Percentiles rank a stretch among this genome's conserved stretches.
Evolutionary conservation across 1,284 basidiomycete species (phyloP).

Genomic region (Microbotryum saponariae): DNA sequence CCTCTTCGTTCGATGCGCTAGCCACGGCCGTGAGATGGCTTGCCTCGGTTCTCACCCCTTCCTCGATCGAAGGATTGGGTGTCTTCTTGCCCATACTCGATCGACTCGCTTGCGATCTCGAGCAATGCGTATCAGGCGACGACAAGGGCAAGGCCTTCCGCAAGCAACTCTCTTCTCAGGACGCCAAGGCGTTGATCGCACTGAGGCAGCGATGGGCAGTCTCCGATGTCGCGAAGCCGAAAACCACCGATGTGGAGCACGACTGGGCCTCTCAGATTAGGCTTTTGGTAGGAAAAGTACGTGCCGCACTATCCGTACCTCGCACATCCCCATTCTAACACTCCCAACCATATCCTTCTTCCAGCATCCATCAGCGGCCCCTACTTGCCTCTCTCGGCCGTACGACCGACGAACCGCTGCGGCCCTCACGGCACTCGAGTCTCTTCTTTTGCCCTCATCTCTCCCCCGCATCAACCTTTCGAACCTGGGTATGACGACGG

Average conservation of each 20-base stretch:
- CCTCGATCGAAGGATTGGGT: neutral
- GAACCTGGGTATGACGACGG: neutral
- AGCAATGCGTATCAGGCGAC: neutral
- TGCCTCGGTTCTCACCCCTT: neutral
- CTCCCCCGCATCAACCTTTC: neutral
- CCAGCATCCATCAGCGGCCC: too few species aligned
- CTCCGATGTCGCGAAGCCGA: neutral
- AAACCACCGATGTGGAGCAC: neutral
- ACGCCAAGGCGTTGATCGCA: constrained; percentile 1
- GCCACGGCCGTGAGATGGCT: neutral
- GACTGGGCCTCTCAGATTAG: neutral
- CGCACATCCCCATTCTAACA: too few species aligned
- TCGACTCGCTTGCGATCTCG: neutral
- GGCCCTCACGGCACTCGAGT: neutral
- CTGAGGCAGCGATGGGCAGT: constrained; percentile 1
- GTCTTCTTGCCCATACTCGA: neutral
- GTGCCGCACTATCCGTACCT: neutral
- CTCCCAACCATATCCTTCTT: too few species aligned
- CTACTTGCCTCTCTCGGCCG: too few species aligned
- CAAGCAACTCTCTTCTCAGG: neutral
- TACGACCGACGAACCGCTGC: neutral
- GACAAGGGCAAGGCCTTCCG: neutral
- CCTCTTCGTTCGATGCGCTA: neutral
- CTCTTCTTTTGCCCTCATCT: neutral
- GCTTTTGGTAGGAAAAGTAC: neutral